Percentiles rank a stretch among this genome's conserved stretches.
Conservation (phyloP, 2,329 filamentous ascomycete genomes). For the Apiospora sp. region DNA sequence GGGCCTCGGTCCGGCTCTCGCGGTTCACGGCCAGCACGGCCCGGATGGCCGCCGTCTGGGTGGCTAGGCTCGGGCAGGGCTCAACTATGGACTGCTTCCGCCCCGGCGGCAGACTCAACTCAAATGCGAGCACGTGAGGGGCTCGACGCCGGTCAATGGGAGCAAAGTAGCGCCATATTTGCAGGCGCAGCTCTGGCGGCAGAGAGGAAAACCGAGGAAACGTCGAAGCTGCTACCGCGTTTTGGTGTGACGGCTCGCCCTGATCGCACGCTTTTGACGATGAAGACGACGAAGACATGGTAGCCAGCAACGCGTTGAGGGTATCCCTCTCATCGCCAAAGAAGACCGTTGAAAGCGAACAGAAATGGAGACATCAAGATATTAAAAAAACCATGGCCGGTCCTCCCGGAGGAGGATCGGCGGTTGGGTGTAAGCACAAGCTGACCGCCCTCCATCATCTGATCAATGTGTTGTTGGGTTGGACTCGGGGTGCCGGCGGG, state of each 20-base stretch:
- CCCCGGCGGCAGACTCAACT: background rate
- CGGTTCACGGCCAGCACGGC: background rate
- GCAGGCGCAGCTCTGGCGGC: background rate
- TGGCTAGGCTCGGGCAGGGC: background rate
- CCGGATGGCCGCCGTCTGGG: background rate
- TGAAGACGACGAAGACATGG: background rate
- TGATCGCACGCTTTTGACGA: no score
- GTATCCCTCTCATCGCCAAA: background rate
- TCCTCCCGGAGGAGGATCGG: background rate
- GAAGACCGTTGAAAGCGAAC: background rate
- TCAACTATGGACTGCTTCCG: no score
- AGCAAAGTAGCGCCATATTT: background rate
- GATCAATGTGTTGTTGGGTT: background rate
- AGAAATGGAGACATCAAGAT: background rate
- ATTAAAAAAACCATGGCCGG: background rate
- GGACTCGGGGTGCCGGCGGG: background rate
- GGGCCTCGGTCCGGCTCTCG: background rate
- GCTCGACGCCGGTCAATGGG: background rate
- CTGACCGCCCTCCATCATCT: constrained; percentile 7
- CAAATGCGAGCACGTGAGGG: background rate
- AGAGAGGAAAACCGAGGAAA: background rate
- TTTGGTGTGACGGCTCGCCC: background rate
- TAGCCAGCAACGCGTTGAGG: no score
- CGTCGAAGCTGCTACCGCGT: background rate
- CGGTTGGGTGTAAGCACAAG: background rate